Evolutionary conservation across 805 yeast genomes (phyloP).

Genomic region (Candida manassasensis): DNA sequence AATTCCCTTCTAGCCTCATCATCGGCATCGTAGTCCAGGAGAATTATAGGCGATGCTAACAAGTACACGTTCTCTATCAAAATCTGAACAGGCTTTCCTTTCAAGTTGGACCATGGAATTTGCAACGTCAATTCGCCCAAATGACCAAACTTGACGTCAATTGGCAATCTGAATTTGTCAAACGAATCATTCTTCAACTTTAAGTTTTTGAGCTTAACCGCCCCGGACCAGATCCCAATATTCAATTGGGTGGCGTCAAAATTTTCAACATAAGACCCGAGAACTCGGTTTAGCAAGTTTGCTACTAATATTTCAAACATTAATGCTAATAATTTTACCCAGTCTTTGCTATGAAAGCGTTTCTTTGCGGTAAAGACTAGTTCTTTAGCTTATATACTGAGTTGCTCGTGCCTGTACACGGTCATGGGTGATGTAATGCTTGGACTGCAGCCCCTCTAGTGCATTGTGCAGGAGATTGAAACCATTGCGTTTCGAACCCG

Average conservation of each 20-base stretch:
- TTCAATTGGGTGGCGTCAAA: conserved; percentile 93
- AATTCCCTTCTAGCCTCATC: conserved; percentile 58
- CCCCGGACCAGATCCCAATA: conserved; percentile 97
- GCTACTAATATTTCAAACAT: conserved; percentile 71
- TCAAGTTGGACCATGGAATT: conserved; percentile 95
- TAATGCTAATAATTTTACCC: no score
- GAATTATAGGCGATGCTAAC: conserved; percentile 69
- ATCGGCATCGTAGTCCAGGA: conserved; percentile 49
- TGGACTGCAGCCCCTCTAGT: no score
- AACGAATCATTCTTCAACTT: conserved; percentile 82
- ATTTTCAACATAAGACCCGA: conserved; percentile 82
- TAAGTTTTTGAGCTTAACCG: conserved; percentile 77
- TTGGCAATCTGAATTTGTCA: conserved; percentile 79
- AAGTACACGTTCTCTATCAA: conserved; percentile 81
- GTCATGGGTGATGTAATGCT: no score
- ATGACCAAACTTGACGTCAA: conserved; percentile 85
- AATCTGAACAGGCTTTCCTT: conserved; percentile 87
- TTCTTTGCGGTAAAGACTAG: no score
- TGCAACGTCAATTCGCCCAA: conserved; percentile 84
- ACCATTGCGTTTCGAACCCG: no score
- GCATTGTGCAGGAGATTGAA: no score
- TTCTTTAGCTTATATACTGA: no score
- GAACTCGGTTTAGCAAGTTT: conserved; percentile 52
- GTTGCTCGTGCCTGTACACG: no score
- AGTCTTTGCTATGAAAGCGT: no score